Evolutionary conservation across 2,329 filamentous ascomycete species (phyloP).

Genomic region (Nothomitra cinnamomea): DNA sequence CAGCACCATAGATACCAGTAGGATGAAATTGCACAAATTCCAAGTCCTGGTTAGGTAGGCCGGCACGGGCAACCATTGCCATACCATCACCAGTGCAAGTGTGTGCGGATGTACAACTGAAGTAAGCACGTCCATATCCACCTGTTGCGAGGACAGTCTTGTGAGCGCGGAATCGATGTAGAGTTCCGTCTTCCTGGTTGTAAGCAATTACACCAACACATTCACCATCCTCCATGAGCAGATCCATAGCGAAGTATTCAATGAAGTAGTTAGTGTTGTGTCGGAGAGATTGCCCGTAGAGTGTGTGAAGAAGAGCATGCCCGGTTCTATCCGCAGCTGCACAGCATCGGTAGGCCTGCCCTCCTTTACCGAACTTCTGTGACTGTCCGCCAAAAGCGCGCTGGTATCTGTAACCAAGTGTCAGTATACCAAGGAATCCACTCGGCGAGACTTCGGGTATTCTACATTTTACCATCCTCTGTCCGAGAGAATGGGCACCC

Average conservation of each 20-base stretch:
- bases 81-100: constrained; percentile 98
- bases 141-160: constrained; percentile 95
- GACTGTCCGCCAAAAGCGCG: constrained; percentile 97
- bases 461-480: constrained; percentile 80
- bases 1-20: constrained; percentile 96
- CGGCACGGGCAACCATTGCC: constrained; percentile 97
- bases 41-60: constrained; percentile 95
- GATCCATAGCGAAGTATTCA: constrained; percentile 91
- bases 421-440: not conserved
- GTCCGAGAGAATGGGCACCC: constrained; percentile 94
- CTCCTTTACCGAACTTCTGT: constrained; percentile 86
- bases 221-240: constrained; percentile 94
- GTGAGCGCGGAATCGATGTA: constrained; percentile 91
- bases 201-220: constrained; percentile 95
- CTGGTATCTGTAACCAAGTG: constrained; percentile 45
- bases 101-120: constrained; percentile 94
- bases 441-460: constrained; percentile 18
- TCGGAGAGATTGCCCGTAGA: constrained; percentile 90
- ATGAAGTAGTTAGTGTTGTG: constrained; percentile 99
- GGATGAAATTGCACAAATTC: constrained; percentile 99
- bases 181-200: constrained; percentile 96
- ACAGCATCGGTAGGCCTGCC: constrained; percentile 94
- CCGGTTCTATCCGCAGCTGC: constrained; percentile 93
- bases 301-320: constrained; percentile 92
- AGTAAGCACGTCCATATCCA: constrained; percentile 95